Percentiles rank a stretch among this genome's conserved stretches.
These are phyloP conservation scores for Acanthamoeba culbertsoni DNA, from an alignment of 208 protist species.

Conservation along the genomic window DNA sequence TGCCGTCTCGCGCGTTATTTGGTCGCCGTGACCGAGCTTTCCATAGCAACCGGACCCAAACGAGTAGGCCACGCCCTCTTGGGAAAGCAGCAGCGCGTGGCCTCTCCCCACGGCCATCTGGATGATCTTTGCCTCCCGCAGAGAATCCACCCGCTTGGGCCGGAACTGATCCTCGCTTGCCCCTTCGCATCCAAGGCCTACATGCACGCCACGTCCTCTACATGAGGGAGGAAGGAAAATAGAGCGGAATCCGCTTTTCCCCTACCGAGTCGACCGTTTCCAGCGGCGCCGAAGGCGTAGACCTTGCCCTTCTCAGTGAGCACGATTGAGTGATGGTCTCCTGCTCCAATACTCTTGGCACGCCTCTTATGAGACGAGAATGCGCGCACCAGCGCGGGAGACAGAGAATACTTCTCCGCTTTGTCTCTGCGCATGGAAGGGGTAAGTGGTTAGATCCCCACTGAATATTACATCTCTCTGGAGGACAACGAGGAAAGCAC, in stretches of 20 bases:
- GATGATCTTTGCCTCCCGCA: not conserved
- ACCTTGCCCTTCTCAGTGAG: not conserved
- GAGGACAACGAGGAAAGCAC: not conserved
- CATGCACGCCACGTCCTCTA: not conserved
- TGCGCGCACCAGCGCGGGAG: not conserved
- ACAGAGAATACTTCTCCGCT: slow-evolving; percentile 1
- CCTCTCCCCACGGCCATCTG: not conserved
- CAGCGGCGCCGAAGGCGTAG: not conserved
- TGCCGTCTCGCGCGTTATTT: not conserved
- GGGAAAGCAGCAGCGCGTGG: not conserved
- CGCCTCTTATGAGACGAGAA: not conserved
- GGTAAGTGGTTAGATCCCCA: no score
- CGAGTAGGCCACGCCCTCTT: not conserved
- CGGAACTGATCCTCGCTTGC: not conserved
- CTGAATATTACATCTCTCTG: no score
- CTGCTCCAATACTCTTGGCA: not conserved
- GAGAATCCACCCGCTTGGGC: not conserved
- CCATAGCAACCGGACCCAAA: slow-evolving; percentile 6
- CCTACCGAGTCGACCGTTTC: not conserved
- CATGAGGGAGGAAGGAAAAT: no score
- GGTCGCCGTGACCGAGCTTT: slow-evolving; percentile 3
- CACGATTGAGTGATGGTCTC: not conserved
- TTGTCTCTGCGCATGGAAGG: not conserved
- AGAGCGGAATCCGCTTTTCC: not conserved
- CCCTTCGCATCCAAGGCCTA: not conserved